Percentiles rank a stretch among this genome's conserved stretches.
phyloP scores from a whole-genome alignment of 2,329 filamentous ascomycete species.

The Hypoxylon sp. region DNA sequence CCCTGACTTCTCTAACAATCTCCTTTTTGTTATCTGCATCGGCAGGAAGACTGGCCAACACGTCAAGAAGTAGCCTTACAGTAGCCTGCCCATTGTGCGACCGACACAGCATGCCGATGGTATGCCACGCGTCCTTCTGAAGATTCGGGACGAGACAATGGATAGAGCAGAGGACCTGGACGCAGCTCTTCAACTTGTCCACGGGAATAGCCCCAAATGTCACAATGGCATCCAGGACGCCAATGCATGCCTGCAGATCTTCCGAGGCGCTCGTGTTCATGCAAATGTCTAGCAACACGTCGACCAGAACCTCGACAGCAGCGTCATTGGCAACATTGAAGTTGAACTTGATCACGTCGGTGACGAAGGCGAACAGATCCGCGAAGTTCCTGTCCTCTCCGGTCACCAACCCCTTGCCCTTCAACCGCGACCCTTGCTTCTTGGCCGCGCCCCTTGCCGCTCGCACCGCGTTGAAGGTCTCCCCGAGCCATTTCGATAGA shows the following conservation, averaged over 20 bases:
- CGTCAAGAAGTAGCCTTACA: slow-evolving; percentile 69
- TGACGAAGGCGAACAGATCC: slow-evolving; percentile 70
- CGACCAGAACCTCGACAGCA: slow-evolving; percentile 67
- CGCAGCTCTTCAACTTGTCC: slow-evolving; percentile 67
- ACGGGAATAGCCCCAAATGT: slow-evolving; percentile 75
- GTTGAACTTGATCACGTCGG: slow-evolving; percentile 78
- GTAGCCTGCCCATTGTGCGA: slow-evolving; percentile 78
- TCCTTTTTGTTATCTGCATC: slow-evolving; percentile 60
- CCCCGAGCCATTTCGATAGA: slow-evolving; percentile 66
- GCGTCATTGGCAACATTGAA: slow-evolving; percentile 71
- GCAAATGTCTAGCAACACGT: slow-evolving; percentile 70
- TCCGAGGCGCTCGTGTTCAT: slow-evolving; percentile 69
- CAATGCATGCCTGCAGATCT: slow-evolving; percentile 72
- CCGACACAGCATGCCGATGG: slow-evolving; percentile 72
- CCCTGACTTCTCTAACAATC: slow-evolving; percentile 64
- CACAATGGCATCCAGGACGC: slow-evolving; percentile 73
- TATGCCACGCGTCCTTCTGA: slow-evolving; percentile 72
- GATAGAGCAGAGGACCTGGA: slow-evolving; percentile 76
- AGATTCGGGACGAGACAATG: slow-evolving; percentile 70
- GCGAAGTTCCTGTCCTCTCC: slow-evolving; percentile 69
- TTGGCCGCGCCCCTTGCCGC: slow-evolving; percentile 60
- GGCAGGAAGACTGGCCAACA: slow-evolving; percentile 59
- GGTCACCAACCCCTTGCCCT: slow-evolving; percentile 52
- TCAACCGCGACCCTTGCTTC: slow-evolving; percentile 55
- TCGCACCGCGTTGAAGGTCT: slow-evolving; percentile 62